Evolutionary conservation across 139 green algal genomes (phyloP).

Genomic region (Dunaliella primolecta): DNA sequence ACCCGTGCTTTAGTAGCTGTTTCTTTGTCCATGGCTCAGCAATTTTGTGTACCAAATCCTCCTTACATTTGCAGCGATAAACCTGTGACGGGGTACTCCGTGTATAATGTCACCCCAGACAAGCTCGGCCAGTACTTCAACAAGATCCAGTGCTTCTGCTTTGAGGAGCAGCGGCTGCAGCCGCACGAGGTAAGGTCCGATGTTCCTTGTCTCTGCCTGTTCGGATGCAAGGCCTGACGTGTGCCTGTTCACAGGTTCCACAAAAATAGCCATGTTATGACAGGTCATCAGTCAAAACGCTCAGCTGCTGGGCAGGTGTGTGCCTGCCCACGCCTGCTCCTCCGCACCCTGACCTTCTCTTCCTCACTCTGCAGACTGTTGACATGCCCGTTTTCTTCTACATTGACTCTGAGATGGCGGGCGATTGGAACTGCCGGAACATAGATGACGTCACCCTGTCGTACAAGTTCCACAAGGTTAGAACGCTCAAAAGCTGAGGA

Average conservation of each 20-base stretch:
- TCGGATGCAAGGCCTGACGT: too few species aligned
- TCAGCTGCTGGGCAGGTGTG: too few species aligned
- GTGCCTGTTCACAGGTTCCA: too few species aligned
- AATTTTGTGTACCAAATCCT: too few species aligned
- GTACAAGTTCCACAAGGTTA: slow-evolving; percentile 88
- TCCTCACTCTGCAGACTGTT: slow-evolving; percentile 64
- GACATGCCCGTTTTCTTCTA: slow-evolving; percentile 99
- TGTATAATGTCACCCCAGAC: slow-evolving; percentile 94
- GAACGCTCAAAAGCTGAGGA: too few species aligned
- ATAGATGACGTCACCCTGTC: slow-evolving; percentile 89
- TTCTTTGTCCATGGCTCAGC: too few species aligned
- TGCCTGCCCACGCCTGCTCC: too few species aligned
- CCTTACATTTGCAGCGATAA: slow-evolving; percentile 52
- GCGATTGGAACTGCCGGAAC: slow-evolving; percentile 80
- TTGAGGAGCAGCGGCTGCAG: slow-evolving; percentile 91
- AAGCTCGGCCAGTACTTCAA: slow-evolving; percentile 95
- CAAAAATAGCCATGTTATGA: too few species aligned
- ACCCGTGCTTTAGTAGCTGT: too few species aligned
- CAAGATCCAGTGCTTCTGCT: slow-evolving; percentile 97
- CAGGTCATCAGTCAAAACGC: too few species aligned
- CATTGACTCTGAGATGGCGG: slow-evolving; percentile 93
- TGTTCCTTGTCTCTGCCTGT: too few species aligned
- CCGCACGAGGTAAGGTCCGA: slow-evolving; percentile 54
- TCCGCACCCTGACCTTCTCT: too few species aligned
- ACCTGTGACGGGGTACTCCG: slow-evolving; percentile 86